phyloP scores from a whole-genome alignment of 495 filamentous ascomycete genomes.

The Aspergillus nanangensis region DNA sequence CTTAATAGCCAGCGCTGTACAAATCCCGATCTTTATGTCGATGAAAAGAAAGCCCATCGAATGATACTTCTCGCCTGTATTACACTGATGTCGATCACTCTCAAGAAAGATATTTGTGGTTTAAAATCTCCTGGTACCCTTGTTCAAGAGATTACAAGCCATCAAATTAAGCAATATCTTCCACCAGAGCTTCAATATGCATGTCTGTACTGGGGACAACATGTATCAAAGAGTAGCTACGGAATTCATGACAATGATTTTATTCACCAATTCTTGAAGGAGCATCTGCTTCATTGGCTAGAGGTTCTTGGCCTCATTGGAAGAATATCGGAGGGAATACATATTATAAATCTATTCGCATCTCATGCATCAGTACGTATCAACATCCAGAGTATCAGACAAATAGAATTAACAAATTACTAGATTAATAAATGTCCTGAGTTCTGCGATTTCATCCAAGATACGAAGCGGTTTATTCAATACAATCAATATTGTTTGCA shows the following conservation, averaged over 20 bases:
- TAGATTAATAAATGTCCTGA: constrained; percentile 18
- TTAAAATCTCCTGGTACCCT: constrained; percentile 17
- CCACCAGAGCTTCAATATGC: constrained; percentile 29
- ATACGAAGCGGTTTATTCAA: constrained; percentile 29
- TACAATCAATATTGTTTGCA: constrained; percentile 20
- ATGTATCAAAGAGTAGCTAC: constrained; percentile 17
- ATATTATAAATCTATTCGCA: constrained; percentile 1
- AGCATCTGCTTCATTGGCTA: constrained; percentile 41
- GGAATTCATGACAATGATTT: neutral
- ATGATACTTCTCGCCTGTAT: neutral
- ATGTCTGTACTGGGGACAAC: constrained; percentile 41
- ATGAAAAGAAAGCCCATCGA: neutral
- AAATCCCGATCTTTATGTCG: neutral
- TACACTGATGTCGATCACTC: neutral
- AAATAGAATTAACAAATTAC: too few relatives aligned
- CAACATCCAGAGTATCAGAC: too few relatives aligned
- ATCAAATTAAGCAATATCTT: constrained; percentile 18
- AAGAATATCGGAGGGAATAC: neutral
- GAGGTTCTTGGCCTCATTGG: constrained; percentile 36
- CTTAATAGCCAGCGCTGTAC: neutral
- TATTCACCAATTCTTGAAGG: constrained; percentile 28
- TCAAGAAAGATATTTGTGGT: constrained; percentile 31
- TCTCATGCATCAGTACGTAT: constrained; percentile 3
- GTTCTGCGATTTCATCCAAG: too few relatives aligned
- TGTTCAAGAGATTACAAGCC: constrained; percentile 16